Percentiles rank a stretch among this genome's conserved stretches.
phyloP scores from a whole-genome alignment of 441 rosid species.

The Aleurites moluccanus region DNA sequence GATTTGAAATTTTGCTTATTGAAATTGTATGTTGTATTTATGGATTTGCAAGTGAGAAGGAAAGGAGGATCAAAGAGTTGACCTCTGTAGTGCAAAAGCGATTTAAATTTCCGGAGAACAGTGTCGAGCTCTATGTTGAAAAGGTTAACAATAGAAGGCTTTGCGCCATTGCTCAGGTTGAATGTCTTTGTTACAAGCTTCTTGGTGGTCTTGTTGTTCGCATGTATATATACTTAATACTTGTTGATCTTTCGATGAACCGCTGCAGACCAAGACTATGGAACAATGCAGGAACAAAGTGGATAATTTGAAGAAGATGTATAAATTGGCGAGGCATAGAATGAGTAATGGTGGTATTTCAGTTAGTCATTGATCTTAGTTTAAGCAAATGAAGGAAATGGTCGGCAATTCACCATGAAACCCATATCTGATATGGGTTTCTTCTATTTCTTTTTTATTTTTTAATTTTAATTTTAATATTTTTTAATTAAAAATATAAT shows the following conservation, averaged over 20 bases:
- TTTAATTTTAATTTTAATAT: too few species aligned
- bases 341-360: conserved; percentile 55
- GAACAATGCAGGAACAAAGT: conserved; percentile 98
- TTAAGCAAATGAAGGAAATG: conserved; percentile 80
- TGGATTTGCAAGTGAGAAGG: conserved; percentile 60
- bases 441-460: too few species aligned
- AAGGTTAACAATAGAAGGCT: conserved; percentile 74
- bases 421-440: too few species aligned
- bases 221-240: conserved; percentile 50
- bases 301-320: conserved; percentile 89
- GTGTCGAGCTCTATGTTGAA: conserved; percentile 81
- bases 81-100: conserved; percentile 82
- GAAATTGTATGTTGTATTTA: background rate
- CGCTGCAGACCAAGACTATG: conserved; percentile 53
- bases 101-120: conserved; percentile 68
- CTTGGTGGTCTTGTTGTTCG: conserved; percentile 92
- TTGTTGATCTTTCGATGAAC: background rate
- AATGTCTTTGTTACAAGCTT: conserved; percentile 87
- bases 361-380: conserved; percentile 92
- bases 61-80: conserved; percentile 83
- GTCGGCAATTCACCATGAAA: conserved; percentile 74
- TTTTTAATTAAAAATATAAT: too few species aligned
- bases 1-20: background rate
- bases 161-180: conserved; percentile 86
- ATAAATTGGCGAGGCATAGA: conserved; percentile 78